phyloP scores from a whole-genome alignment of 2,329 filamentous ascomycete species.

The Colletotrichum higginsianum region DNA sequence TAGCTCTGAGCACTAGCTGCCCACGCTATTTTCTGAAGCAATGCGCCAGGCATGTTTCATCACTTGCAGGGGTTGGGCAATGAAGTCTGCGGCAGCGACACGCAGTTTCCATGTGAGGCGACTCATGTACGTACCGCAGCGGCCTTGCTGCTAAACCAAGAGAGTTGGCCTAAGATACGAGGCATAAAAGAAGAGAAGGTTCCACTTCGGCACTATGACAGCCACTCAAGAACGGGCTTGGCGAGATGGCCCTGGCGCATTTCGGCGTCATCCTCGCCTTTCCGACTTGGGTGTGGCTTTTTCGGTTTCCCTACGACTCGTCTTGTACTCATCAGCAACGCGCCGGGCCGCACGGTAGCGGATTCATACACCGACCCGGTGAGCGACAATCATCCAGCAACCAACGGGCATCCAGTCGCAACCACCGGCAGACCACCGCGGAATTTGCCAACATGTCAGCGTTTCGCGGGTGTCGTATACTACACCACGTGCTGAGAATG shows the following conservation, averaged over 20 bases:
- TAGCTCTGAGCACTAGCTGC: slow-evolving; percentile 54
- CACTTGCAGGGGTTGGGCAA: slow-evolving; percentile 50
- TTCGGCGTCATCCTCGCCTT: slow-evolving; percentile 1
- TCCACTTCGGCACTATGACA: slow-evolving; percentile 8
- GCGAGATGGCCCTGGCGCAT: slow-evolving; percentile 13
- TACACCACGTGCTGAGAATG: slow-evolving; percentile 28
- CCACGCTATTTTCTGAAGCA: slow-evolving; percentile 62
- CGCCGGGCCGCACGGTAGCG: slow-evolving; percentile 1
- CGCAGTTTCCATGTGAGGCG: slow-evolving; percentile 25
- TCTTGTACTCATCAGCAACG: slow-evolving; percentile 11
- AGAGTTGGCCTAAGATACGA: background rate
- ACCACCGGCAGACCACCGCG: background rate
- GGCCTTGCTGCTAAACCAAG: slow-evolving; percentile 2
- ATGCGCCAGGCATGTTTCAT: slow-evolving; percentile 67
- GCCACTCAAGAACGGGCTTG: slow-evolving; percentile 29
- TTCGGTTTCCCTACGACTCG: slow-evolving; percentile 4
- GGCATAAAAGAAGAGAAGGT: background rate
- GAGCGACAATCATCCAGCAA: background rate
- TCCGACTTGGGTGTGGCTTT: slow-evolving; percentile 7
- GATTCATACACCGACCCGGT: background rate
- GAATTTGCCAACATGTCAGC: slow-evolving; percentile 16
- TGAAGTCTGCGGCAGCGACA: slow-evolving; percentile 36
- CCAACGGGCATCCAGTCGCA: background rate
- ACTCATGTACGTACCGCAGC: slow-evolving; percentile 7
- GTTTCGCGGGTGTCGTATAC: background rate